These are phyloP conservation scores for Myxozyma vanderwaltii DNA, from an alignment of 805 yeast species.

Conservation along the genomic window DNA sequence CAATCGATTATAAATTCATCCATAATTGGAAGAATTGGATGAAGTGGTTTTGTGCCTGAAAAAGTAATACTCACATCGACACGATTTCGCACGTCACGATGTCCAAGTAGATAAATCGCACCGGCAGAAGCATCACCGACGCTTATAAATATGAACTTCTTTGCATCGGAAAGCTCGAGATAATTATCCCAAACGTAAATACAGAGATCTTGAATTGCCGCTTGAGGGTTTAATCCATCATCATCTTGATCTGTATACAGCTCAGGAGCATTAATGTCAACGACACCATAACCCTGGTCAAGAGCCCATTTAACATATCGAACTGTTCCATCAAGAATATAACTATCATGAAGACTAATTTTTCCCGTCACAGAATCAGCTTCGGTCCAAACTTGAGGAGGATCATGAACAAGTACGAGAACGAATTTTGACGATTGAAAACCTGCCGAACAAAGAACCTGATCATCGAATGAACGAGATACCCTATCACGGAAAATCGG, in stretches of 20 bases:
- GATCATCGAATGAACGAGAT: constrained; percentile 60
- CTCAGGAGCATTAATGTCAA: constrained; percentile 81
- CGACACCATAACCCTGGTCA: constrained; percentile 66
- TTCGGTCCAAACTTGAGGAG: constrained; percentile 90
- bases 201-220: constrained; percentile 74
- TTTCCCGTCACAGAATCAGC: constrained; percentile 77
- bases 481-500: constrained; percentile 57
- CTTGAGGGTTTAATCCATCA: constrained; percentile 47
- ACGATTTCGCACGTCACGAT: constrained; percentile 64
- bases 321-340: constrained; percentile 73
- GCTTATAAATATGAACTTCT: constrained; percentile 77
- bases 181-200: constrained; percentile 90
- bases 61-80: constrained; percentile 66
- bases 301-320: constrained; percentile 70
- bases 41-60: constrained; percentile 68
- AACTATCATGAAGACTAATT: constrained; percentile 70
- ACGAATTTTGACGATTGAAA: constrained; percentile 61
- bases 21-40: constrained; percentile 78
- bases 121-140: constrained; percentile 89
- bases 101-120: constrained; percentile 83
- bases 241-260: constrained; percentile 48
- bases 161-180: constrained; percentile 69
- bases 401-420: constrained; percentile 78
- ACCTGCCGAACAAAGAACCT: constrained; percentile 69
- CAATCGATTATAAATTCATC: constrained; percentile 91